These are phyloP conservation scores for Dittrichia graveolens DNA, from an alignment of 129 eudicot genomes.

Conservation along the genomic window DNA sequence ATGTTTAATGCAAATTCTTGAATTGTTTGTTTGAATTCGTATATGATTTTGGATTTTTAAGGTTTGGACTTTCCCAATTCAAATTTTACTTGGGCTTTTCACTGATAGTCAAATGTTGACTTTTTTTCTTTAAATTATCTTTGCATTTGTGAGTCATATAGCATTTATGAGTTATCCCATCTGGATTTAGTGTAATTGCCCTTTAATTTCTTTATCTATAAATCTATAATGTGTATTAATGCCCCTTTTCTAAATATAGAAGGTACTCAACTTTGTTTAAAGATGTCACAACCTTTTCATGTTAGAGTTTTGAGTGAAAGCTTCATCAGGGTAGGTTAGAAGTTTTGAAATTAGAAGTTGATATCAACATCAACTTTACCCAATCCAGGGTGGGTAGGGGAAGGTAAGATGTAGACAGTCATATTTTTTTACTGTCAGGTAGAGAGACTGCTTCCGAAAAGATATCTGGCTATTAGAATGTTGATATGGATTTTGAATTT, in stretches of 20 bases:
- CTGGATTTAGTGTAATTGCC: neutral
- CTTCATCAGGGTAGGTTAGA: too few species aligned
- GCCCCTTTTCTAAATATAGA: constrained; percentile 7
- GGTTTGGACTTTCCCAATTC: constrained; percentile 18
- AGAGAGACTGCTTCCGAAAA: too few species aligned
- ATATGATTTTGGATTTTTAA: too few species aligned
- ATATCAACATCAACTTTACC: too few species aligned
- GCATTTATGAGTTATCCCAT: neutral
- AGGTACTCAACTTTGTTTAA: neutral
- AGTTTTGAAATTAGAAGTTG: too few species aligned
- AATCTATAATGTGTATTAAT: neutral
- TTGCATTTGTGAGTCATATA: neutral
- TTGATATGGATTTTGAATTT: too few species aligned
- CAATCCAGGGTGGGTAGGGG: too few species aligned
- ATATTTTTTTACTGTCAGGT: too few species aligned
- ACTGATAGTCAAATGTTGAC: constrained; percentile 12
- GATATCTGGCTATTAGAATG: too few species aligned
- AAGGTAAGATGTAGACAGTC: too few species aligned
- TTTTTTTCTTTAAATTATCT: neutral
- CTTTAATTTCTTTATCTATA: neutral
- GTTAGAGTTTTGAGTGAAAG: neutral
- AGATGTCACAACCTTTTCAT: constrained; percentile 11
- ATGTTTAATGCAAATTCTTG: neutral
- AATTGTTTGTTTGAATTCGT: constrained; percentile 11
- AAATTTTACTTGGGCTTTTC: neutral